Conservation (phyloP, 805 yeast genomes). For the Yamadazyma tumulicola region DNA sequence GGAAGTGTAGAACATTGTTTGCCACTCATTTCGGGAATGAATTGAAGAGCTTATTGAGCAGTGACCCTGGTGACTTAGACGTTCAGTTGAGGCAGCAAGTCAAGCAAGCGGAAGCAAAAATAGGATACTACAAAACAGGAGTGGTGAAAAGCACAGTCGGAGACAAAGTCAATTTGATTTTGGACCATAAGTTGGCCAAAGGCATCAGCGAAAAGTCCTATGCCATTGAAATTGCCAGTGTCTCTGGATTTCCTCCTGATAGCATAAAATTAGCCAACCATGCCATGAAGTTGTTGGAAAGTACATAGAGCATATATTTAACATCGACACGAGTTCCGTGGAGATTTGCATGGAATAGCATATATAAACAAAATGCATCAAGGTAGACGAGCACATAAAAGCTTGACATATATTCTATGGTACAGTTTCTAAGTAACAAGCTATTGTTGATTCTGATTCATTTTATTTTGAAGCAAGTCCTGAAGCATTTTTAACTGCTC, state of each 20-base stretch:
- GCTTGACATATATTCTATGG: no score
- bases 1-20: slow-evolving; percentile 67
- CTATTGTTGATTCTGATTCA: slow-evolving; percentile 1
- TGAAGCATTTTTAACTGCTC: slow-evolving; percentile 25
- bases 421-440: no score
- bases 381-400: slow-evolving; percentile 1
- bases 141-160: slow-evolving; percentile 17
- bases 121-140: slow-evolving; percentile 31
- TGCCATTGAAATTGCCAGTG: slow-evolving; percentile 70
- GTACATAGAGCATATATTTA: no score
- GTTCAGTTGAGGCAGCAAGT: no score
- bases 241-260: slow-evolving; percentile 71
- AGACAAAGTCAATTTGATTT: slow-evolving; percentile 24
- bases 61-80: slow-evolving; percentile 22
- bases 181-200: slow-evolving; percentile 55
- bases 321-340: no score
- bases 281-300: slow-evolving; percentile 4
- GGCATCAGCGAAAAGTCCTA: slow-evolving; percentile 77
- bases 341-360: no score
- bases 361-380: background rate
- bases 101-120: background rate
- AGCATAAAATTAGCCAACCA: slow-evolving; percentile 52
- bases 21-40: slow-evolving; percentile 76
- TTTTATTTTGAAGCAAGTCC: slow-evolving; percentile 20
- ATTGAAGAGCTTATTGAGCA: slow-evolving; percentile 30